A percentile compares a stretch with the other conserved stretches of the same genome.
Conservation (phyloP, 257 asterid species). For the Solanum appendiculatum region DNA sequence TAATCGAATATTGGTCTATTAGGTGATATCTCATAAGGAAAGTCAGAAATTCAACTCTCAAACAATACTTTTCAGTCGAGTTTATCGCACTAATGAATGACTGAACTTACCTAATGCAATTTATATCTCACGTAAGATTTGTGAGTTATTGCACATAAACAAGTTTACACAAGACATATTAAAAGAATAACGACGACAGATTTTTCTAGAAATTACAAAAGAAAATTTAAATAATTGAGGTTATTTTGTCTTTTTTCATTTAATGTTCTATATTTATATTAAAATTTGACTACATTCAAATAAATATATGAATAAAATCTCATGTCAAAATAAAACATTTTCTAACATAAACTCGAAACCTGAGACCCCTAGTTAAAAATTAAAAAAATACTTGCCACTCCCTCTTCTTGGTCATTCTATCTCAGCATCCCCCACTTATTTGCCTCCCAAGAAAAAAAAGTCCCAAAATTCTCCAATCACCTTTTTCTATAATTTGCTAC, state of each 20-base stretch:
- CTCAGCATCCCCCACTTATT: neutral
- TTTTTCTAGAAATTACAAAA: too few species aligned
- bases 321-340: too few species aligned
- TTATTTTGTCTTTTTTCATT: too few species aligned
- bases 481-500: neutral
- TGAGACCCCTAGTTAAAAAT: rapidly evolving
- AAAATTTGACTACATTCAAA: too few species aligned
- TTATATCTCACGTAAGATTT: neutral
- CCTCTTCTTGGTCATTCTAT: neutral
- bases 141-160: neutral
- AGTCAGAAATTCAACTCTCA: too few species aligned
- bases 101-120: too few species aligned
- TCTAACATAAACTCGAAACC: neutral
- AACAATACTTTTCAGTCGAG: rapidly evolving
- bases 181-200: too few species aligned
- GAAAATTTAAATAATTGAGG: too few species aligned
- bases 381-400: neutral
- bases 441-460: neutral
- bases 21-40: neutral
- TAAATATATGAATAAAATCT: neutral
- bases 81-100: neutral
- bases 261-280: too few species aligned
- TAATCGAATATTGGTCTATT: neutral
- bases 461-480: neutral
- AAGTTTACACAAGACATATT: too few species aligned